Evolutionary conservation across 345 rosid species (phyloP).

Genomic region (Anacardium occidentale): DNA sequence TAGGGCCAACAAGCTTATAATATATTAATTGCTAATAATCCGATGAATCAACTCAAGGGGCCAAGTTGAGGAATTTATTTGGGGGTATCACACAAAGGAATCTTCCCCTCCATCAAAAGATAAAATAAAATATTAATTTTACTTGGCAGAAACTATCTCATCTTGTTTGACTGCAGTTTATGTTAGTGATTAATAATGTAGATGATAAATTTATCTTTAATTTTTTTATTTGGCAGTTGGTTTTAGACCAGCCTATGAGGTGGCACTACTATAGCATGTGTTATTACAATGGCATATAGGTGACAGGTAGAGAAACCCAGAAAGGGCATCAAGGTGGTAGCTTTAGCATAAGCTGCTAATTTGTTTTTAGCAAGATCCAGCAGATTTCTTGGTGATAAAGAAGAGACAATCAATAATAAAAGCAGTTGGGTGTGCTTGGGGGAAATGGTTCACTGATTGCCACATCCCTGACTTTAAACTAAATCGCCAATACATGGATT

Average conservation of each 20-base stretch:
- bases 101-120: neutral
- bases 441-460: neutral
- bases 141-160: neutral
- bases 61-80: conserved; percentile 28
- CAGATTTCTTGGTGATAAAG: neutral
- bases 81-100: conserved; percentile 19
- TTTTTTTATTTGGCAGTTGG: neutral
- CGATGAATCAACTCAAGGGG: neutral
- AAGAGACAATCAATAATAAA: neutral
- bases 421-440: too few relatives aligned
- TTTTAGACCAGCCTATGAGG: neutral
- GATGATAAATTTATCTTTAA: too few relatives aligned
- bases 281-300: too few relatives aligned
- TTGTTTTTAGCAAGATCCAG: neutral
- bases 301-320: too few relatives aligned
- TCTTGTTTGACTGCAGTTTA: conserved; percentile 19
- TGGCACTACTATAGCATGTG: too few relatives aligned
- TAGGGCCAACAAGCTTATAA: neutral
- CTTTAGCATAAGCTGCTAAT: neutral
- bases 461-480: neutral
- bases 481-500: neutral
- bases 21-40: conserved; percentile 4
- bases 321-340: too few relatives aligned
- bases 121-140: too few relatives aligned
- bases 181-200: neutral